A percentile compares a stretch with the other conserved stretches of the same genome.
These are phyloP conservation scores for Dimargaris cristalligena DNA, from an alignment of 192 early-diverging fungal genomes.

Conservation along the genomic window DNA sequence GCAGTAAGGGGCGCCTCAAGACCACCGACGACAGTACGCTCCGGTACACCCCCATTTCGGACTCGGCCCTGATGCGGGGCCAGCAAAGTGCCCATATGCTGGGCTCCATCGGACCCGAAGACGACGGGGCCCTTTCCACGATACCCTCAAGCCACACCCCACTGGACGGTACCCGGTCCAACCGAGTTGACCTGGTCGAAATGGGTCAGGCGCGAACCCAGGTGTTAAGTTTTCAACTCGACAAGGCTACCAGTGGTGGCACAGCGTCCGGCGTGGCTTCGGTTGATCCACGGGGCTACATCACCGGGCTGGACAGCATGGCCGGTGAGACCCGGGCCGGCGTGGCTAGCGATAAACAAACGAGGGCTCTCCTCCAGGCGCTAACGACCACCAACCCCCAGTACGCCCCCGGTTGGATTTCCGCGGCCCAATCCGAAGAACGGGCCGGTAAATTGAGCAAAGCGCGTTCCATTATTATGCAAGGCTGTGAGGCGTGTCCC, in stretches of 20 bases:
- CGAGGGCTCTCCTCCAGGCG: constrained; percentile 69
- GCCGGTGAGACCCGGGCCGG: constrained; percentile 56
- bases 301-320: constrained; percentile 79
- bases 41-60: constrained; percentile 31
- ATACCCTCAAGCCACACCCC: not conserved
- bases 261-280: constrained; percentile 72
- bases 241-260: constrained; percentile 82
- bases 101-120: not conserved
- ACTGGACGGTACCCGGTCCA: constrained; percentile 24
- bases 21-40: constrained; percentile 19
- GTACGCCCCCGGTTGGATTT: constrained; percentile 96
- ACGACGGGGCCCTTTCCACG: not conserved
- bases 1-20: constrained; percentile 36
- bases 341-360: constrained; percentile 75
- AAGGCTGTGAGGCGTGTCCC: constrained; percentile 89
- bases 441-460: constrained; percentile 61
- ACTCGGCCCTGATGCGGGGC: constrained; percentile 11
- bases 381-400: constrained; percentile 89
- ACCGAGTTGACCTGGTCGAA: constrained; percentile 64
- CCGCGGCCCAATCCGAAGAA: constrained; percentile 92
- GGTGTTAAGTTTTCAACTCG: constrained; percentile 78
- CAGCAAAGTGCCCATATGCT: not conserved
- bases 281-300: constrained; percentile 88
- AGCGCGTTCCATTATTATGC: constrained; percentile 73
- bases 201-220: constrained; percentile 86